Evolutionary conservation across 139 green algal species (phyloP), one percentile per base, ranked within the genome.

Genomic region (Pseudopediastrum boryanum): DNA sequence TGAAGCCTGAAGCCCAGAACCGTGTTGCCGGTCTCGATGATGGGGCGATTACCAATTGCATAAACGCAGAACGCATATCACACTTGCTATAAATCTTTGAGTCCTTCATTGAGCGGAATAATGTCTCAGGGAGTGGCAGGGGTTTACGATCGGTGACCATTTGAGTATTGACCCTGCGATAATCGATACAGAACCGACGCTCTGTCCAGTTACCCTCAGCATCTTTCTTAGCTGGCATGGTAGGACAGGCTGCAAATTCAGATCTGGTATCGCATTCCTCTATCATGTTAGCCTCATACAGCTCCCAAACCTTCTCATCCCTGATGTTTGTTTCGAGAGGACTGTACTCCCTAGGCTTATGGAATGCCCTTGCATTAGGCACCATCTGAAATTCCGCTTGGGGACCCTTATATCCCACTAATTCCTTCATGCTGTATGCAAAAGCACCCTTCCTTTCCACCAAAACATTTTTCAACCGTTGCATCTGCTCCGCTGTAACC

Each of bases 1-100:
- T n/a, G n/a, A n/a, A n/a, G n/a, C 39, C 27, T 10, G 29, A 10
- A 41, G 36, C 75, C 51, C 52, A 79, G 41, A 88, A 88, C 2
- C 59, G 29, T 6, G 44, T 62, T 23, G 74, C 79, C 2, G 7
- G 25, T n/a, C 62, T 59, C 31, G 72, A 43, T 9, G 38, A 54
- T 0, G 46, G 23, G 8, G 8, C 12, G 3, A 86, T 38, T 1
- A 25, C 31, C 1, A 89, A 10, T 39, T 86, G 76, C 42, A 69
- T 44, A 35, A 82, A 89, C 23, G 72, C 85, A n/a, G 62, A 44
- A 1, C 70, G 39, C 0, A 80, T 21, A 48, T 89, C 77, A 35
- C 86, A 50, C 50, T 83, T 85, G 61, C 12, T 79, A 27, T 84
- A 83, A 13, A 75, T 72, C 1, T 29, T 67, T 19, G 64, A n/a